Evolutionary conservation across 164 flowering plant genomes (phyloP).

Genomic region (Aristolochia fimbriata): DNA sequence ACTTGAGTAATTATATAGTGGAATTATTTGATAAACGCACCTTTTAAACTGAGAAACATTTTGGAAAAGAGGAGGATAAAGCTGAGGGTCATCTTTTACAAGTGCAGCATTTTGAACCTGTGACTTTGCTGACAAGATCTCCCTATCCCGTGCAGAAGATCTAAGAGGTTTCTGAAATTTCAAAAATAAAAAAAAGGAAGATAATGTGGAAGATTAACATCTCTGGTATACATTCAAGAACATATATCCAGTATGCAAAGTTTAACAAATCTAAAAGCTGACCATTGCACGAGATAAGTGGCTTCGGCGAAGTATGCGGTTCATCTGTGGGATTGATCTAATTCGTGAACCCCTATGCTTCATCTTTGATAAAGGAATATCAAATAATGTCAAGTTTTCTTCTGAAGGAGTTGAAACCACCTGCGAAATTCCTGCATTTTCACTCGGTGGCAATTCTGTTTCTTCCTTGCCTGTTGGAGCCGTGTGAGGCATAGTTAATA

Average conservation of each 20-base stretch:
- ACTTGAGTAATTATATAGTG: neutral
- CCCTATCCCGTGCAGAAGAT: conserved; percentile 9
- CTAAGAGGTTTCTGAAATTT: conserved; percentile 9
- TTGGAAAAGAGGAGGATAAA: conserved; percentile 11
- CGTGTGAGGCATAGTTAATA: conserved; percentile 1
- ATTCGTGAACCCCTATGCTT: conserved; percentile 2
- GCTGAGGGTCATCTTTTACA: conserved; percentile 5
- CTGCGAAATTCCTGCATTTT: conserved; percentile 1
- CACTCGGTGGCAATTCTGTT: neutral
- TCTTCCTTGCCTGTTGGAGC: conserved; percentile 1
- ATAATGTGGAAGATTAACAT: neutral
- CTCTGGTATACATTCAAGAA: neutral
- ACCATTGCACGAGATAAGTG: conserved; percentile 4
- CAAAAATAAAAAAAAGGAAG: neutral
- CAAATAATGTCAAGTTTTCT: conserved; percentile 1
- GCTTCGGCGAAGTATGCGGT: conserved; percentile 1
- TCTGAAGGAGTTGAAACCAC: conserved; percentile 1
- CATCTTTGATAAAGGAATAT: conserved; percentile 6
- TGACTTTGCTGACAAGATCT: conserved; percentile 10
- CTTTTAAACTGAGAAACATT: conserved; percentile 13
- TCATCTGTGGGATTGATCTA: conserved; percentile 6
- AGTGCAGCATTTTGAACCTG: conserved; percentile 13
- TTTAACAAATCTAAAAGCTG: neutral
- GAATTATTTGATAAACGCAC: neutral
- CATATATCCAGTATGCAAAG: neutral